Percentiles rank a stretch among this genome's conserved stretches.
Evolutionary conservation across 2,329 filamentous ascomycete species (phyloP).

Genomic region (Calonectria fujianensis): DNA sequence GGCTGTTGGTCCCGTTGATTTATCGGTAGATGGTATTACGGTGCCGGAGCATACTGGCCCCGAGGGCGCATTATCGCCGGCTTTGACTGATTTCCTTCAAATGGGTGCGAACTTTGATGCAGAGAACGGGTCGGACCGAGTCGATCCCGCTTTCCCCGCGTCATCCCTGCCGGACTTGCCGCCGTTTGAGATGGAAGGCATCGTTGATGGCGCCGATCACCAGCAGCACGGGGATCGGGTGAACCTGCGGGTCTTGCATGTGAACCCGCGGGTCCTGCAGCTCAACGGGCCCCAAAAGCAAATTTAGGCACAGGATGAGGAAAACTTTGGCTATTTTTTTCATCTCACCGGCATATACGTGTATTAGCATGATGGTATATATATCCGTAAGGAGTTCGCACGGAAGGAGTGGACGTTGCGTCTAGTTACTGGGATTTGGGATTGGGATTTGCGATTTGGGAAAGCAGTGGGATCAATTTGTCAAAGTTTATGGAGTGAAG

Average conservation of each 20-base stretch:
- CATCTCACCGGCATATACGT: neutral
- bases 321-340: neutral
- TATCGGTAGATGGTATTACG: neutral
- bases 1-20: neutral
- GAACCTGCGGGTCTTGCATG: neutral
- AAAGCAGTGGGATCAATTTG: neutral
- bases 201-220: neutral
- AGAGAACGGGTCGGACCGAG: neutral
- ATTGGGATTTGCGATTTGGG: neutral
- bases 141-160: neutral
- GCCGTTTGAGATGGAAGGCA: neutral
- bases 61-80: no score
- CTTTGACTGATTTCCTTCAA: neutral
- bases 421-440: neutral
- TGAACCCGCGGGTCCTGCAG: neutral
- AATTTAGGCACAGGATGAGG: neutral
- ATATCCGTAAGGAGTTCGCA: neutral
- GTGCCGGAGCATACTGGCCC: neutral
- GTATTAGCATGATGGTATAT: neutral
- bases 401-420: neutral
- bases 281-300: neutral
- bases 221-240: neutral
- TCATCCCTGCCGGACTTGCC: neutral
- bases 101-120: neutral
- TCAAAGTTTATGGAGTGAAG: neutral